Evolutionary conservation across 176 grass and related monocot genomes (phyloP), one percentile per base, ranked within the genome.

Genomic region (Chloris gayana): DNA sequence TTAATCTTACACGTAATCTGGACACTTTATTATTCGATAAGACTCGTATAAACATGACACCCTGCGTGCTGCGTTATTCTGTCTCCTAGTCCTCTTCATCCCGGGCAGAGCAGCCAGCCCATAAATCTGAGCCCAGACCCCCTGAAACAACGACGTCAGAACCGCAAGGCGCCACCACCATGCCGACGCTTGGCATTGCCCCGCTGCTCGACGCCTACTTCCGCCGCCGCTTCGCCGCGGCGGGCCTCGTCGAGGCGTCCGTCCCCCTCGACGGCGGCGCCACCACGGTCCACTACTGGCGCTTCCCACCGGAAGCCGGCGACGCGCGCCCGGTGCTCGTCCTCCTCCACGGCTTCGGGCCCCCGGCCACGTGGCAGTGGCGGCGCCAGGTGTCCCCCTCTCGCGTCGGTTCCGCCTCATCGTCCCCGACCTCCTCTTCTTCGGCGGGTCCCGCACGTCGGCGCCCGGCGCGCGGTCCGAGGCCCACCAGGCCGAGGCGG

Each of bases 341-440:
- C 60, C 91, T 97, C 26, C 90, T 97, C 67, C 94, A 97, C 38
- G 94, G 94, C 35, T 97, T 97, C 78, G 89, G 94, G 0, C 89
- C 94, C 0, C 75, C 54, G 18, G 84, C 86, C 14, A 89, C 84
- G 60, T 97, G 89, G 87, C 94, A 97, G 83, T 97, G 94, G 94
- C 53, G 79, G 39, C 42, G 31, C 9, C 91, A 97, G 91, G 87
- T 97, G 66, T 41, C 37, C 25, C 70, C 81, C 82, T 97, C 0
- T 89, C 94, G 9, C 46, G 74, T 41, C 91, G 67, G 84, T 94
- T 91, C 94, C 87, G 92, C 79, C 81, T 97, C 85, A 0, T 97
- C 74, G 85, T 97, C 14, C 94, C 94, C 2, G 89, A 97, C 84
- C 94, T 97, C 79, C 67, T 97, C 78, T 97, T 97, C 89, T 97